Base-by-base conservation (phyloP, 1,284 basidiomycete genomes). In the Cutaneotrichosporon cyanovorans region DNA sequence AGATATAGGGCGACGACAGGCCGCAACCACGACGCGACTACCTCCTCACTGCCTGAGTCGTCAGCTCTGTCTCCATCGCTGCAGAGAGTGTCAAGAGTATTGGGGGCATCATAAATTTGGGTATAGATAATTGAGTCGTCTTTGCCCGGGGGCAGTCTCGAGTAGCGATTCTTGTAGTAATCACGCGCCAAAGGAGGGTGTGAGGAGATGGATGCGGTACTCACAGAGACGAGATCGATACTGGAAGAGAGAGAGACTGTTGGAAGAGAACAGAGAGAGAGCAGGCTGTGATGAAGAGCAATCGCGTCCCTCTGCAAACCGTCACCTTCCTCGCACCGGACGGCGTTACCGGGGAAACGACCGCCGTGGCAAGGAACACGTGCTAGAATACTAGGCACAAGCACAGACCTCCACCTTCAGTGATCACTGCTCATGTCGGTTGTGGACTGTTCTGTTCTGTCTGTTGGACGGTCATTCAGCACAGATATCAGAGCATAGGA, bases 141-240 rank as follows among this genome's bases (percentile, higher is more conserved):
- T 56, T 55, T 45, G 48, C 55, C 59, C 60, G 58, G 34, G 57
- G 46, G 46, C 41, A 47, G 48, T 68, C 64, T 51, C 65, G 68
- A 67, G 68, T 69, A 69, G 66, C 68, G 68, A 70, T 70, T 70
- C 68, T 68, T 64, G 46, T 43, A 56, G 50, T 67, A 66, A 68
- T 68, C 66, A 58, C 56, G 43, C 61, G 62, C 50, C 31, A 20
- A 37, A 34, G 34, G 28, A 31, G 42, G 16, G 25, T 28, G 22
- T 10, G 19, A 35, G 36, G 18, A 32, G 32, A 33, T 14, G 23
- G 7, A 18, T 11, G 25, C 25, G 12, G 25, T 7, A 28, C 25
- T 28, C 25, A 28, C 25, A 28, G 12, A 12, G 25, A 28, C 12
- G 25, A 12, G 12, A 28, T 8, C 14, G 37, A 38, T 38, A 28